phyloP scores from a whole-genome alignment of 331 rosid genomes.

The Acacia pycnantha region DNA sequence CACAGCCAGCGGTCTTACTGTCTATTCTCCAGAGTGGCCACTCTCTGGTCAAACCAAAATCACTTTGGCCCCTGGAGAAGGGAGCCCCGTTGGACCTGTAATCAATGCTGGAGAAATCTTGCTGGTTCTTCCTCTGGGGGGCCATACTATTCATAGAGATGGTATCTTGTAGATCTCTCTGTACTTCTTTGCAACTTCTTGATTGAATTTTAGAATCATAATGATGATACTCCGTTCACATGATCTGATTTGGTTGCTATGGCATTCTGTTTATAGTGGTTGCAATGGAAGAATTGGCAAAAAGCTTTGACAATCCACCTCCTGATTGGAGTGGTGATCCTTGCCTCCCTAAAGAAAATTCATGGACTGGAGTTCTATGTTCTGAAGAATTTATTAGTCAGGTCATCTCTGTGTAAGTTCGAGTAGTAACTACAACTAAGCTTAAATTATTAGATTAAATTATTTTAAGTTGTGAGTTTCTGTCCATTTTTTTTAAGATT shows the following conservation, averaged over 20 bases:
- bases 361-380: constrained; percentile 88
- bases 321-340: constrained; percentile 91
- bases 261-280: constrained; percentile 38
- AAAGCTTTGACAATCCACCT: constrained; percentile 59
- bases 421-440: background rate
- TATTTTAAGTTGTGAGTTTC: background rate
- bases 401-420: constrained; percentile 59
- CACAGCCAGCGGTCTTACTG: constrained; percentile 60
- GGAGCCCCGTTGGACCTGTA: constrained; percentile 62
- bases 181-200: background rate
- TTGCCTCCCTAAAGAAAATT: constrained; percentile 68
- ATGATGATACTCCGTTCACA: constrained; percentile 10
- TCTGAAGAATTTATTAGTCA: constrained; percentile 34
- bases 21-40: constrained; percentile 68
- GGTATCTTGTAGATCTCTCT: constrained; percentile 39
- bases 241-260: constrained; percentile 11
- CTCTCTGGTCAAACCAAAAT: constrained; percentile 64
- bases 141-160: constrained; percentile 63
- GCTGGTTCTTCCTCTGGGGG: constrained; percentile 71
- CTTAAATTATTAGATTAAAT: background rate
- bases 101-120: constrained; percentile 74
- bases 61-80: constrained; percentile 44
- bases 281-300: constrained; percentile 65
- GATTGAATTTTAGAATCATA: constrained; percentile 1
- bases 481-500: background rate